A percentile compares a stretch with the other conserved stretches of the same genome.
These are phyloP conservation scores for Oidiodendron maius DNA, from an alignment of 495 filamentous ascomycete genomes.

Conservation along the genomic window DNA sequence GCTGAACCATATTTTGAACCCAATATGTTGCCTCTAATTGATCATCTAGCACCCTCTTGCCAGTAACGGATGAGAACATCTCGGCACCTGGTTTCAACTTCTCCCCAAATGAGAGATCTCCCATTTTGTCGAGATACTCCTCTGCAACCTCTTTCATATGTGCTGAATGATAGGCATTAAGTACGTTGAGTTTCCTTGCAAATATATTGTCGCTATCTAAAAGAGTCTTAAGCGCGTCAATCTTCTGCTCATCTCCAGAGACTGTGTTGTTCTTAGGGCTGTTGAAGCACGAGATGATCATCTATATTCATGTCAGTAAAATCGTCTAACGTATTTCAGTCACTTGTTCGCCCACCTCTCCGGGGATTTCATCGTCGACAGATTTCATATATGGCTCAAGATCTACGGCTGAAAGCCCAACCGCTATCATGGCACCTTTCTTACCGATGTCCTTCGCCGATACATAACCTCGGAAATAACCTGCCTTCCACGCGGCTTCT, in stretches of 20 bases:
- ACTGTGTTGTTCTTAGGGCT: slow-evolving; percentile 46
- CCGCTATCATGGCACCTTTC: slow-evolving; percentile 37
- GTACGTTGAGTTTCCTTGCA: slow-evolving; percentile 42
- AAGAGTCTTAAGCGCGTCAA: slow-evolving; percentile 34
- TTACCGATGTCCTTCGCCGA: not conserved
- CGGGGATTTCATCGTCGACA: slow-evolving; percentile 12
- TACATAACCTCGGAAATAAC: slow-evolving; percentile 37
- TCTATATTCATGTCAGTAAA: too few species aligned
- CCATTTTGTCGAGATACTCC: slow-evolving; percentile 28
- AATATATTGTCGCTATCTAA: slow-evolving; percentile 37
- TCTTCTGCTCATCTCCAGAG: slow-evolving; percentile 40
- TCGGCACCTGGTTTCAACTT: not conserved
- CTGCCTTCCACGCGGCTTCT: slow-evolving; percentile 45
- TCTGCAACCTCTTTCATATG: slow-evolving; percentile 45
- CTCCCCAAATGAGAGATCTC: not conserved
- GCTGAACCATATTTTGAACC: slow-evolving; percentile 43
- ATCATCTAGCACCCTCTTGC: slow-evolving; percentile 19
- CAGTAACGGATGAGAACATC: slow-evolving; percentile 39
- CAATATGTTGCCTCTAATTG: slow-evolving; percentile 23
- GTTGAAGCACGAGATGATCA: slow-evolving; percentile 42
- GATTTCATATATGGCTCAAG: slow-evolving; percentile 22
- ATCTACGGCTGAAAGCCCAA: slow-evolving; percentile 24
- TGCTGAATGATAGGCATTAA: slow-evolving; percentile 46
- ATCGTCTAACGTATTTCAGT: too few species aligned
- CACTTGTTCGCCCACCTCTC: too few species aligned